Evolutionary conservation across 495 filamentous ascomycete genomes (phyloP).

Genomic region (Margaritispora aquatica): DNA sequence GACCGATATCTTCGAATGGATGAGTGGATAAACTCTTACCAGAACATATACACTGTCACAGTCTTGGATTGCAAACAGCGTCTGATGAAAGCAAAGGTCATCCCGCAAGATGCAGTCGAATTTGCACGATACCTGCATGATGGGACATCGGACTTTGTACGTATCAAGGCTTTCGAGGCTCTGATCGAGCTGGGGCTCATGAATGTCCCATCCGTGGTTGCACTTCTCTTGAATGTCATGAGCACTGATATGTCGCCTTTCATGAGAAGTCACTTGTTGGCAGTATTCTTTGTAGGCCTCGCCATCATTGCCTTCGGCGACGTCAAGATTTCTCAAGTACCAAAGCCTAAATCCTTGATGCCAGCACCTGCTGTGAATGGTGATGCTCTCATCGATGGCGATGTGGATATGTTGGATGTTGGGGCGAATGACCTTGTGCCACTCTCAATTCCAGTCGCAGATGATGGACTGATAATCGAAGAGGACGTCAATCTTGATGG

Average conservation of each 20-base stretch:
- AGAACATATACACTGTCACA: constrained; percentile 82
- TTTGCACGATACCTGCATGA: constrained; percentile 77
- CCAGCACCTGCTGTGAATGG: neutral
- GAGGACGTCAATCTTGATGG: constrained; percentile 48
- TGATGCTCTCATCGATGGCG: neutral
- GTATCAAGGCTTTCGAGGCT: constrained; percentile 75
- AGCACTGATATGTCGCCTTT: constrained; percentile 76
- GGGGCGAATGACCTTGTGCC: constrained; percentile 19
- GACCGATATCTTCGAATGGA: constrained; percentile 88
- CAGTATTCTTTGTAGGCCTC: constrained; percentile 62
- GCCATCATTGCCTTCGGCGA: constrained; percentile 78
- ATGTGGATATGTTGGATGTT: constrained; percentile 26
- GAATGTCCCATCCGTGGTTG: constrained; percentile 52
- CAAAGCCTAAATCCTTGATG: constrained; percentile 4
- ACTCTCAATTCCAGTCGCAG: constrained; percentile 19
- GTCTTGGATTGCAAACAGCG: constrained; percentile 71
- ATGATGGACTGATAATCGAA: constrained; percentile 73
- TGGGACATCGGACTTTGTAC: constrained; percentile 71
- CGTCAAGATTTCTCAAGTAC: constrained; percentile 25
- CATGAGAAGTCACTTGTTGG: constrained; percentile 63
- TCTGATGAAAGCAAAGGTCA: constrained; percentile 66
- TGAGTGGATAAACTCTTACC: constrained; percentile 85
- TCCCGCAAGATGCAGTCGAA: constrained; percentile 52
- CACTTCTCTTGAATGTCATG: constrained; percentile 64
- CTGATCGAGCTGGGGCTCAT: constrained; percentile 74